These are phyloP conservation scores for Leonotis leonurus DNA, from an alignment of 257 asterid genomes.

Conservation along the genomic window DNA sequence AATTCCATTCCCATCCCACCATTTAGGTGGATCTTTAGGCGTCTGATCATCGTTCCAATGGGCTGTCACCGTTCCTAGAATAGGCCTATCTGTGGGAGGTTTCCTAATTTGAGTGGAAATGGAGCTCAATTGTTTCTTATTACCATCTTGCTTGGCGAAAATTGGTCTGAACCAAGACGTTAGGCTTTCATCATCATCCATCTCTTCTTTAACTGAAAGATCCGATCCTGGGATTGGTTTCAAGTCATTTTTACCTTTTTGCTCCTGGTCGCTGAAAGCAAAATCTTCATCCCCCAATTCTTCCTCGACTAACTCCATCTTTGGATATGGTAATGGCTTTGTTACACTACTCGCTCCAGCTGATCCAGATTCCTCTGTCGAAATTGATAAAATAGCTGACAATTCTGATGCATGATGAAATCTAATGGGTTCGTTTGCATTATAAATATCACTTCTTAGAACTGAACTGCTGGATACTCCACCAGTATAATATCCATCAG, in stretches of 20 bases:
- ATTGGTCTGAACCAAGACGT: constrained; percentile 57
- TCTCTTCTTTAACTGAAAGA: constrained; percentile 30
- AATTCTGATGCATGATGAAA: constrained; percentile 21
- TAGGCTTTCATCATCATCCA: constrained; percentile 41
- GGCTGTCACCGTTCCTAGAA: constrained; percentile 86
- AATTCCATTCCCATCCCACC: constrained; percentile 94
- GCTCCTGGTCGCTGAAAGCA: constrained; percentile 19
- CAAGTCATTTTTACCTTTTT: constrained; percentile 18
- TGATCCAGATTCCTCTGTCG: constrained; percentile 41
- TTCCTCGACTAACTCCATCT: constrained; percentile 35
- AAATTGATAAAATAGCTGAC: constrained; percentile 36
- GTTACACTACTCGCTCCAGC: constrained; percentile 16
- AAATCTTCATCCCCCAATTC: constrained; percentile 34
- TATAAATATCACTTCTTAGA: constrained; percentile 20
- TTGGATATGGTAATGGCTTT: constrained; percentile 56
- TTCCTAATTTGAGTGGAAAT: constrained; percentile 17
- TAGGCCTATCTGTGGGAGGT: constrained; percentile 75
- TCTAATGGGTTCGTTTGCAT: constrained; percentile 20
- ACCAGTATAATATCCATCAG: constrained; percentile 31
- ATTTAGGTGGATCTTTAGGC: constrained; percentile 49
- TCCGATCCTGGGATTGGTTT: constrained; percentile 19
- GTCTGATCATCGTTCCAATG: constrained; percentile 80
- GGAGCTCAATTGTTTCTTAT: constrained; percentile 18
- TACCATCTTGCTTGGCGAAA: constrained; percentile 25
- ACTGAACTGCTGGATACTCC: constrained; percentile 23